phyloP scores from a whole-genome alignment of 2,329 filamentous ascomycete species.

The Clonostachys sp. region DNA sequence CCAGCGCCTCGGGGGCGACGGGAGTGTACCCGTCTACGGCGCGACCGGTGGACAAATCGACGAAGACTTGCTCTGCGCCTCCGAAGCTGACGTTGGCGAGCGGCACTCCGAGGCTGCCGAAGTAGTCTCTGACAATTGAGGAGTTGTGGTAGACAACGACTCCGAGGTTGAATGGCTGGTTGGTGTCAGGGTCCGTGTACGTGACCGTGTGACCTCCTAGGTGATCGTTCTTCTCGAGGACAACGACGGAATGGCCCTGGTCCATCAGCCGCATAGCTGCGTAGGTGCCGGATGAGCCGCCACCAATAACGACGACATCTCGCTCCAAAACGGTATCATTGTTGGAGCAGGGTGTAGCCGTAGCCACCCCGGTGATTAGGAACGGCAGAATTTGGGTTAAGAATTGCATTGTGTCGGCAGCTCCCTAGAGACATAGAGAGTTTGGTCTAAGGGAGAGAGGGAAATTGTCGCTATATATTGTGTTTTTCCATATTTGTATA shows the following conservation, averaged over 20 bases:
- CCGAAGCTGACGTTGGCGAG: no score
- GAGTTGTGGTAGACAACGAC: background rate
- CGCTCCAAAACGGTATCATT: background rate
- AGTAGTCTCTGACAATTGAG: background rate
- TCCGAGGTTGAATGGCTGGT: background rate
- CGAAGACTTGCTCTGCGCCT: background rate
- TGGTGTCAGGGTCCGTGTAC: background rate
- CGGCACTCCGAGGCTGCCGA: background rate
- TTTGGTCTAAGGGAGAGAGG: no score
- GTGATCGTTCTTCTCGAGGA: conserved; percentile 23
- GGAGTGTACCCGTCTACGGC: background rate
- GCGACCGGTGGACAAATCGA: background rate
- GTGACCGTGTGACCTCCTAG: conserved; percentile 9
- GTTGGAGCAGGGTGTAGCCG: background rate
- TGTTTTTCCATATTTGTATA: no score
- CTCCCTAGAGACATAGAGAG: no score
- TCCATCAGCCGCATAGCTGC: conserved; percentile 27
- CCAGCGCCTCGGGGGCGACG: background rate
- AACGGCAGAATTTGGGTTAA: background rate
- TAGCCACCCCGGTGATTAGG: background rate
- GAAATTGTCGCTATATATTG: no score
- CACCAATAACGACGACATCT: conserved; percentile 28
- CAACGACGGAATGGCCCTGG: conserved; percentile 21
- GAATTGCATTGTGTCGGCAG: no score
- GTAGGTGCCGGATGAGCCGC: conserved; percentile 26